A percentile compares a stretch with the other conserved stretches of the same genome.
phyloP scores from a whole-genome alignment of 2,329 filamentous ascomycete species.

The Fonsecaea monophora region DNA sequence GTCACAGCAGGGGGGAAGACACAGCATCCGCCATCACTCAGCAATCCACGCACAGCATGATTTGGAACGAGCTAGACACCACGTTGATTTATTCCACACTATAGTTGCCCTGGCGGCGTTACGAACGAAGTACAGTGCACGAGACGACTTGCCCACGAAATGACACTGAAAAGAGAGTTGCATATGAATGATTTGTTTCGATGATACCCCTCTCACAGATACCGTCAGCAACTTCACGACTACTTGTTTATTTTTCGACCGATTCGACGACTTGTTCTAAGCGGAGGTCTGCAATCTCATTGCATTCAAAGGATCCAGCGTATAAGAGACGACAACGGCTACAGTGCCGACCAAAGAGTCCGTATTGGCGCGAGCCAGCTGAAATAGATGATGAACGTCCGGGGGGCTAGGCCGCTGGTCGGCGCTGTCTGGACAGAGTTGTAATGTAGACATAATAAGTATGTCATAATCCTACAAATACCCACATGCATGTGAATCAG shows the following conservation, averaged over 20 bases:
- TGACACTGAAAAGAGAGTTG: constrained; percentile 17
- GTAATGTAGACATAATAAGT: constrained; percentile 23
- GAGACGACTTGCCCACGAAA: constrained; percentile 18
- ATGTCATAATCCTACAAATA: constrained; percentile 3
- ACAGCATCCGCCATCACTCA: constrained; percentile 9
- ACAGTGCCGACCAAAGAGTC: constrained; percentile 16
- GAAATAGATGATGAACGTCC: constrained; percentile 10
- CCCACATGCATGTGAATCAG: not conserved
- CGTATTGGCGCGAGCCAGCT: constrained; percentile 26
- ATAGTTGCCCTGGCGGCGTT: constrained; percentile 25
- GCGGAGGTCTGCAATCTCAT: constrained; percentile 10
- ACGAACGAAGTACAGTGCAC: constrained; percentile 19
- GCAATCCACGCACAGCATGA: constrained; percentile 29
- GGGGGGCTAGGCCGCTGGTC: constrained; percentile 19
- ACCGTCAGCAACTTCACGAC: constrained; percentile 16
- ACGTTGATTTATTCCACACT: constrained; percentile 1
- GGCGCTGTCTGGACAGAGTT: constrained; percentile 2
- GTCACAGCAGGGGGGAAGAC: constrained; percentile 32
- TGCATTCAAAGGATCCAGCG: constrained; percentile 12
- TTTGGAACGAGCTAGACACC: constrained; percentile 8
- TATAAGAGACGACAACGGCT: constrained; percentile 8
- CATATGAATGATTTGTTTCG: constrained; percentile 12
- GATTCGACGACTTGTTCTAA: constrained; percentile 13
- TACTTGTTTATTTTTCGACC: constrained; percentile 11
- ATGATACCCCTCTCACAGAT: constrained; percentile 25